Evolutionary conservation across 1,139 yeast genomes (phyloP), one percentile per base, ranked within the genome.

Genomic region (Saccharomyces pastorianus): DNA sequence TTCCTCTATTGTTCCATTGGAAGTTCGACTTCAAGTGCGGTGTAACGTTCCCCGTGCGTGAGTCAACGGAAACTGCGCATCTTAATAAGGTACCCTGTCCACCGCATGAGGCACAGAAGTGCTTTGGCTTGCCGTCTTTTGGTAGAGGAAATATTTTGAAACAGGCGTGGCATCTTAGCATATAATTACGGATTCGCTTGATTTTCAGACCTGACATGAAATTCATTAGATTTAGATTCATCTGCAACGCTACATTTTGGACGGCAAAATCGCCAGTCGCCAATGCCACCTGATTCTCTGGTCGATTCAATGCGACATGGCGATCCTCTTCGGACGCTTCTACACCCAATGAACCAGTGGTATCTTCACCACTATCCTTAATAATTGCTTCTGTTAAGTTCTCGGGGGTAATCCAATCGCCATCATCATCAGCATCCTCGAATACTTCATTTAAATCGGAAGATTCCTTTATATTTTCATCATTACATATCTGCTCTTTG

Each of bases 91-190:
- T 91, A 58, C 85, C 82, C 56, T 96, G 96, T 50, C 99, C 99
- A 77, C 99, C 95, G 60, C 74, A 71, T 55, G 84, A 80, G n/a
- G 96, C 88, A 71, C 99, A 93, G 74, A 93, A 93, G 71, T 90
- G 96, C 64, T 82, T 82, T 50, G 91, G 85, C 51, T 75, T 76
- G 3, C 95, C 95, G 60, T 79, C 80, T 64, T 84, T 85, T 47
- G 95, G 89, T 55, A 88, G 76, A 7, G 95, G 93, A 8, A 85
- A 76, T 66, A 90, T 75, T 58, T 81, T 76, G 80, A 93, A 95
- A 72, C 99, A 93, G 0, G 97, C 99, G 70, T 93, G 97, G 70
- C 99, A 93, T 71, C 99, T 80, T 66, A 88, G 79, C 97, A 91
- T 91, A 70, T 88, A 90, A 71, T 86, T 89, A 70, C 96, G 81